Evolutionary conservation across 257 asterid species (phyloP).

Genomic region (Dorcoceras hygrometricum): DNA sequence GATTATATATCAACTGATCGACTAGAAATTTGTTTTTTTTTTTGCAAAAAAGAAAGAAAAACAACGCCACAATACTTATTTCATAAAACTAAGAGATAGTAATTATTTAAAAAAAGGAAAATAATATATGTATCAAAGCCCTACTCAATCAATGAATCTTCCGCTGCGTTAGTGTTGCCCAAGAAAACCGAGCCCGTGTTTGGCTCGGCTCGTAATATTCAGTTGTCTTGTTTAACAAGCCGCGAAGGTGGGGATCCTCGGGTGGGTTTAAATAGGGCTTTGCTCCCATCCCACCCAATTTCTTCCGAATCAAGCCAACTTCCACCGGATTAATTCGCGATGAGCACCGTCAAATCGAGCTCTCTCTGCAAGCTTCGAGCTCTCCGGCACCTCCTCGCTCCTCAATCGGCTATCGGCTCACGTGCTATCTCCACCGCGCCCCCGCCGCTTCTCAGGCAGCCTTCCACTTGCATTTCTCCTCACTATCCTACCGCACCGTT

Average conservation of each 20-base stretch:
- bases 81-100: no score
- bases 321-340: slow-evolving; percentile 1
- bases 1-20: no score
- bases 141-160: no score
- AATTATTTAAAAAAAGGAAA: no score
- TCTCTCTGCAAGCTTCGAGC: slow-evolving; percentile 41
- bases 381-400: slow-evolving; percentile 34
- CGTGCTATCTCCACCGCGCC: slow-evolving; percentile 56
- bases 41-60: no score
- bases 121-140: no score
- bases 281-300: background rate
- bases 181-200: no score
- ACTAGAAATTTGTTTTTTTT: no score
- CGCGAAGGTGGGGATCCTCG: background rate
- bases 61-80: no score
- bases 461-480: slow-evolving; percentile 29
- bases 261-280: slow-evolving; percentile 37
- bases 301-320: background rate
- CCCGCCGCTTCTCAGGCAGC: slow-evolving; percentile 44
- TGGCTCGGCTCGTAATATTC: background rate
- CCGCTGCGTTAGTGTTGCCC: no score
- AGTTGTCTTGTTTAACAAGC: background rate
- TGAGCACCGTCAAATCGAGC: slow-evolving; percentile 52
- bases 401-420: slow-evolving; percentile 30
- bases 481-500: slow-evolving; percentile 32